These are phyloP conservation scores for Zygotorulaspora mrakii DNA, from an alignment of 1,139 yeast genomes.

Conservation along the genomic window DNA sequence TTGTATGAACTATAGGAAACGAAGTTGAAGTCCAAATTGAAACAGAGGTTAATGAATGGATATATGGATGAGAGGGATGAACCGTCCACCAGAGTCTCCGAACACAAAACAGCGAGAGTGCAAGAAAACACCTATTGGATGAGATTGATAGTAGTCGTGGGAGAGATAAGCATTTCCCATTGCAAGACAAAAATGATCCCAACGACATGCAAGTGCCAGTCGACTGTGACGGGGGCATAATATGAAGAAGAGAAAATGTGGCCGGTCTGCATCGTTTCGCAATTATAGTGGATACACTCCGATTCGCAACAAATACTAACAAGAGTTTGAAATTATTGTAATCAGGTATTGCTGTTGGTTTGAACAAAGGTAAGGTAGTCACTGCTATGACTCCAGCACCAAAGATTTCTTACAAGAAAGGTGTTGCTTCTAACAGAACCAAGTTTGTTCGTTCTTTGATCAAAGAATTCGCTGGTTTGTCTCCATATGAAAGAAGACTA, in stretches of 20 bases:
- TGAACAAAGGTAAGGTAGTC: constrained; percentile 99
- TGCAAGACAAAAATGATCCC: no score
- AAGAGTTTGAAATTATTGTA: constrained; percentile 17
- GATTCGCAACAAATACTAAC: constrained; percentile 29
- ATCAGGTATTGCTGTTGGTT: constrained; percentile 96
- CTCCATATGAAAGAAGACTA: constrained; percentile 99
- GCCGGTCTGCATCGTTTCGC: no score
- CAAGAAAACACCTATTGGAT: no score
- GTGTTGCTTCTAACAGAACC: constrained; percentile 94
- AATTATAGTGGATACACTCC: no score
- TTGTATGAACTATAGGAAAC: background rate
- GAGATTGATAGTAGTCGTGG: no score
- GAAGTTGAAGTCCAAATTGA: background rate
- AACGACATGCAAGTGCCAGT: no score
- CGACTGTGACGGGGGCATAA: no score
- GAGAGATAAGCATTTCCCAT: no score
- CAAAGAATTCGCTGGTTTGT: constrained; percentile 97
- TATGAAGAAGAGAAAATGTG: no score
- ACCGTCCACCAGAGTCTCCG: no score
- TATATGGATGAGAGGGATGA: no score
- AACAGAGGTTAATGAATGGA: background rate
- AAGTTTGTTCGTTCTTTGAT: constrained; percentile 91
- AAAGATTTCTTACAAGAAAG: constrained; percentile 95
- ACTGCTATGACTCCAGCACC: constrained; percentile 89
- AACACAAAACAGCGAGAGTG: no score